Conservation (phyloP, 768 basidiomycete genomes). For the Chalciporus chontae region DNA sequence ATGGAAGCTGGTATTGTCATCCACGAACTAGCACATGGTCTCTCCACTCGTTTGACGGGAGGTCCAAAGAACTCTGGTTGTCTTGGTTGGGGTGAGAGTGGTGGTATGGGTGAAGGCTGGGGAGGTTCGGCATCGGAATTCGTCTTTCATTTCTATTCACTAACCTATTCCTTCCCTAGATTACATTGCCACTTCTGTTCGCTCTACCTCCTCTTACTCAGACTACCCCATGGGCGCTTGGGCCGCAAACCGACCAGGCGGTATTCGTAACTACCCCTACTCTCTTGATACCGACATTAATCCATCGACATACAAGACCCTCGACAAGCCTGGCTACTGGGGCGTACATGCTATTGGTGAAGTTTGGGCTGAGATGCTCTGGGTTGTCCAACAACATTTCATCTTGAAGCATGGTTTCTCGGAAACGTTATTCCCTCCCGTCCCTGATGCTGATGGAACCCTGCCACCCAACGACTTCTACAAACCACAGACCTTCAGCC, state of each 20-base stretch:
- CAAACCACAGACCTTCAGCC: conserved; percentile 35
- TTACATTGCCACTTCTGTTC: conserved; percentile 83
- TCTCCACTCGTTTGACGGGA: conserved; percentile 92
- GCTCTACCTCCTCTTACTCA: conserved; percentile 66
- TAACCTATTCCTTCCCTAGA: conserved; percentile 35
- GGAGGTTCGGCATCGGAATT: conserved; percentile 46
- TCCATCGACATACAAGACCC: conserved; percentile 90
- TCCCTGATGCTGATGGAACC: conserved; percentile 57
- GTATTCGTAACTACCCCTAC: conserved; percentile 89
- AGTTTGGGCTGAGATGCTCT: conserved; percentile 93
- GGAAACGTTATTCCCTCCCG: conserved; percentile 77
- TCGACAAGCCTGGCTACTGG: conserved; percentile 93
- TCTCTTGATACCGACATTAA: conserved; percentile 75
- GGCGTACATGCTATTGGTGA: conserved; percentile 91
- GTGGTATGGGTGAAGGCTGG: conserved; percentile 99
- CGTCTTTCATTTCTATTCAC: background rate
- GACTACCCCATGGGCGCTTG: conserved; percentile 93
- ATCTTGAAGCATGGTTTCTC: conserved; percentile 82
- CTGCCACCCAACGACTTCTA: conserved; percentile 73
- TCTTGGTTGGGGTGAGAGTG: conserved; percentile 92
- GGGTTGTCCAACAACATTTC: conserved; percentile 70
- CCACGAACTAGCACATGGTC: conserved; percentile 83
- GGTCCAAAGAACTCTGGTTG: conserved; percentile 91
- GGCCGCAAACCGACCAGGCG: conserved; percentile 74
- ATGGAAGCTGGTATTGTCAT: conserved; percentile 97